Percentiles rank a stretch among this genome's conserved stretches.
Conservation (phyloP, 345 rosid genomes). For the Sisymbrium irio region DNA sequence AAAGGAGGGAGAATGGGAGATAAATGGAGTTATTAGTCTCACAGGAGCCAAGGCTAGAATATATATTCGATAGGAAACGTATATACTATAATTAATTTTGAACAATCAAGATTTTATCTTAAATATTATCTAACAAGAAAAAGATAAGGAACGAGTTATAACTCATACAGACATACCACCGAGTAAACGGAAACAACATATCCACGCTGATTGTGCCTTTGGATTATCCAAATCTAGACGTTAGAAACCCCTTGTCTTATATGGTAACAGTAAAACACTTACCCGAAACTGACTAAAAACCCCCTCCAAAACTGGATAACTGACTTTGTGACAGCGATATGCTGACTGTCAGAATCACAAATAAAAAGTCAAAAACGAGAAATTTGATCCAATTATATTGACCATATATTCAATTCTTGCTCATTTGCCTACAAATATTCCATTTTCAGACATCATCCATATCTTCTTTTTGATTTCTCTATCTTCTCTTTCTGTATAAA, state of each 20-base stretch:
- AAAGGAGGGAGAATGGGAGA: too few species aligned
- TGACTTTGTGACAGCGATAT: constrained; percentile 5
- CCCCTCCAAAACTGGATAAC: background rate
- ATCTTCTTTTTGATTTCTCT: constrained; percentile 7
- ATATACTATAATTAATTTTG: background rate
- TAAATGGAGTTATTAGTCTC: too few species aligned
- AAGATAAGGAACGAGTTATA: background rate
- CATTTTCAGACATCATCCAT: constrained; percentile 16
- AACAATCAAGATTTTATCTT: background rate
- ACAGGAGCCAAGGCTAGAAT: background rate
- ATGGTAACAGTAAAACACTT: background rate
- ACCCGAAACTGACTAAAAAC: background rate
- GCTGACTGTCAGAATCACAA: background rate
- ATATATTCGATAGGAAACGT: background rate
- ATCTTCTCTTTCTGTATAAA: constrained; percentile 8
- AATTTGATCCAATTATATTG: background rate
- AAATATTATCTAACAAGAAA: background rate
- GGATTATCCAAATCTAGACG: constrained; percentile 13
- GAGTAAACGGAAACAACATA: background rate
- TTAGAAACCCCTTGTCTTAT: background rate
- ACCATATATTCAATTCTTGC: constrained; percentile 1
- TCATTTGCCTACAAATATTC: background rate
- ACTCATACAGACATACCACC: background rate
- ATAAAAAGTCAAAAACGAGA: background rate
- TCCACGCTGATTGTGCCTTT: background rate